A percentile compares a stretch with the other conserved stretches of the same genome.
Conservation (phyloP, 2,329 filamentous ascomycete species). For the Pseudophaeomoniella oleicola region DNA sequence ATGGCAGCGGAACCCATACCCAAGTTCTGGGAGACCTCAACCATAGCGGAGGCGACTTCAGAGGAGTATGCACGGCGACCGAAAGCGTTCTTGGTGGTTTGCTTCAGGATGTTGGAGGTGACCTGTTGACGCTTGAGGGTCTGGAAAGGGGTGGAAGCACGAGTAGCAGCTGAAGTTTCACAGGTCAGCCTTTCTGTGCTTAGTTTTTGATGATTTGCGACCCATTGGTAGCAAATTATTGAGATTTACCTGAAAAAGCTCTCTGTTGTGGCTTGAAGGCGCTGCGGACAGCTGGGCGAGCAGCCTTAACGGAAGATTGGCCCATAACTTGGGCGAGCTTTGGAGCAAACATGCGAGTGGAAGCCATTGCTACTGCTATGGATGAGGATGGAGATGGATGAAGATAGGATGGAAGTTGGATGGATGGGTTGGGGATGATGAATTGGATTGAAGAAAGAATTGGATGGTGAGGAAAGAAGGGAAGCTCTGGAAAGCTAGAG, state of each 20-base stretch:
- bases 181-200: no score
- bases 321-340: background rate
- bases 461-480: no score
- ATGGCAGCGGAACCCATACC: slow-evolving; percentile 83
- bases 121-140: slow-evolving; percentile 1
- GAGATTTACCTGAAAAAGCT: background rate
- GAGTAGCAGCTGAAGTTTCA: background rate
- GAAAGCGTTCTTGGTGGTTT: slow-evolving; percentile 28
- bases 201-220: background rate
- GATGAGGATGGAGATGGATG: background rate
- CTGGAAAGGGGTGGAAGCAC: background rate
- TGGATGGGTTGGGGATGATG: background rate
- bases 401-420: background rate
- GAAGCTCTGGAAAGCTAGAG: background rate
- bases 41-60: slow-evolving; percentile 71
- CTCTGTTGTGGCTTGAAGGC: background rate
- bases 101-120: slow-evolving; percentile 1
- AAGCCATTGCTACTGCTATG: background rate
- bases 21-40: slow-evolving; percentile 81
- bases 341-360: background rate
- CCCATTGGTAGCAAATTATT: background rate
- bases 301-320: background rate
- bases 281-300: background rate
- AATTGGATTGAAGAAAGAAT: no score
- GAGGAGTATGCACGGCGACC: slow-evolving; percentile 69